Percentiles rank a stretch among this genome's conserved stretches.
Evolutionary conservation across 2,329 filamentous ascomycete species (phyloP).

Genomic region (Didymellaceae sp.): DNA sequence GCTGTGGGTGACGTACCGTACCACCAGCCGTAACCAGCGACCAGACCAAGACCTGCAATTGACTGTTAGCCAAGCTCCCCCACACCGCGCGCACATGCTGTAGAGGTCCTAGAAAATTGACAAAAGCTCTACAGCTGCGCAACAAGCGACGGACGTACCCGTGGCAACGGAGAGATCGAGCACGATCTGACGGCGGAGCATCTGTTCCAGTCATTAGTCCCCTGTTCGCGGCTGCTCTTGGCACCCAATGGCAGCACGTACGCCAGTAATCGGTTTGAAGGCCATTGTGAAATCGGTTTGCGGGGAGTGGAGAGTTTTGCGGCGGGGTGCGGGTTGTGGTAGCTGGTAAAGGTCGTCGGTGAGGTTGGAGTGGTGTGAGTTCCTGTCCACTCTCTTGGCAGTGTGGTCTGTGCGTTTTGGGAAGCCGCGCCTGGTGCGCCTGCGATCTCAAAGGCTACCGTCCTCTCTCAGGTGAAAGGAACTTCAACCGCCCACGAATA

Average conservation of each 20-base stretch:
- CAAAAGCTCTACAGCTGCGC: background rate
- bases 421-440: conserved; percentile 25
- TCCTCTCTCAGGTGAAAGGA: conserved; percentile 22
- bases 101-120: conserved; percentile 10
- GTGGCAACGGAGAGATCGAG: conserved; percentile 70
- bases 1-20: conserved; percentile 59
- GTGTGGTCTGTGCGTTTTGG: conserved; percentile 25
- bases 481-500: conserved; percentile 12
- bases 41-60: conserved; percentile 64
- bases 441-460: conserved; percentile 25
- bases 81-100: conserved; percentile 7
- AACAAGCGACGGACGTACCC: conserved; percentile 57
- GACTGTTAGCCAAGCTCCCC: conserved; percentile 32
- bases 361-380: conserved; percentile 40
- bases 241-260: conserved; percentile 50
- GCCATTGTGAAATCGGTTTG: conserved; percentile 46
- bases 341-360: conserved; percentile 38
- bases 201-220: conserved; percentile 54
- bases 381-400: conserved; percentile 14
- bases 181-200: conserved; percentile 70
- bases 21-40: conserved; percentile 71
- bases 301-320: conserved; percentile 38
- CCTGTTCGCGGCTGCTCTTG: conserved; percentile 16
- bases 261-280: conserved; percentile 60
- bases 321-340: conserved; percentile 35